Conservation (phyloP, 2,329 filamentous ascomycete species). For the Geosmithia putterillii region DNA sequence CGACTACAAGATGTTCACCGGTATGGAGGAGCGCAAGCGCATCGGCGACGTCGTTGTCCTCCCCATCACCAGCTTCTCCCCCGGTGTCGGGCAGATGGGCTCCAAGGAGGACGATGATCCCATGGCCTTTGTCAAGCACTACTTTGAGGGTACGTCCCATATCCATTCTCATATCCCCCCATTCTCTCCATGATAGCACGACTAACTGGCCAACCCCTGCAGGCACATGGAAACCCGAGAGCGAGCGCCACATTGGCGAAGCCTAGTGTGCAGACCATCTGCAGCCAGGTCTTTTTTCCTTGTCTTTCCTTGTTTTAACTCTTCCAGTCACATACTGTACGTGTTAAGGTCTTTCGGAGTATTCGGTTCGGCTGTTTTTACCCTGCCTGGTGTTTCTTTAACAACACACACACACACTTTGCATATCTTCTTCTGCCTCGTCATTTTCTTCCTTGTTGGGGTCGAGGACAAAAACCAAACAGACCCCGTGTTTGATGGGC, state of each 20-base stretch:
- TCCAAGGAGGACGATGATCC: conserved; percentile 79
- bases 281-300: neutral
- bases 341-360: no score
- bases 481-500: no score
- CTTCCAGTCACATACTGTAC: no score
- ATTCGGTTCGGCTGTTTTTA: no score
- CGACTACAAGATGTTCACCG: conserved; percentile 80
- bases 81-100: conserved; percentile 87
- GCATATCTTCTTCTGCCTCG: no score
- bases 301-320: neutral
- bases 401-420: neutral
- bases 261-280: neutral
- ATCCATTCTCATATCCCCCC: neutral
- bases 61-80: conserved; percentile 95
- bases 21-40: conserved; percentile 70
- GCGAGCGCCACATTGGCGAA: conserved; percentile 56
- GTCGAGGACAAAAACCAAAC: no score
- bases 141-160: conserved; percentile 68
- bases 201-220: conserved; percentile 3
- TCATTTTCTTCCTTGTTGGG: no score
- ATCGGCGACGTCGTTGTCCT: conserved; percentile 88
- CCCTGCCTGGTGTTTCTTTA: no score
- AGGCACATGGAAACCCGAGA: conserved; percentile 70
- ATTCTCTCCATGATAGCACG: neutral
- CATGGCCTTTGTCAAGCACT: conserved; percentile 95